Evolutionary conservation across 2,329 filamentous ascomycete species (phyloP), one percentile per base, ranked within the genome.

Genomic region (Fusarium sp.): DNA sequence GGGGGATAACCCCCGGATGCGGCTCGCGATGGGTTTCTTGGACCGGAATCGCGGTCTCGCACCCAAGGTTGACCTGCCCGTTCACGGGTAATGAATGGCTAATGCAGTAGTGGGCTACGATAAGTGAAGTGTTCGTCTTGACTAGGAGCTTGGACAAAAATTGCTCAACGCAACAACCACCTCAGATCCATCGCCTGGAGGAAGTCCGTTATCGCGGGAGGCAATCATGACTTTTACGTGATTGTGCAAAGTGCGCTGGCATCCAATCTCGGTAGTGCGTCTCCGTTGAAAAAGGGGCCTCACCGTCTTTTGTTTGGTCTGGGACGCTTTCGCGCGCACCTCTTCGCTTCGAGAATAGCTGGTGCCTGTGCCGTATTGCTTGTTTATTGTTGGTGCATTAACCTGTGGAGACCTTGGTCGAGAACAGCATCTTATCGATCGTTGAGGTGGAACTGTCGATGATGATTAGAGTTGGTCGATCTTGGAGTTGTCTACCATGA

Each of bases 301-400:
- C 66, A 69, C 66, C 66, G 66, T 70, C 66, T 69, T 69, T 69
- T 69, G 60, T 50, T 54, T 49, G 30, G 33, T 40, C 40, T 41
- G 25, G 47, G 27, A 25, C 35, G 43, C 23, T 35, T n/a, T 39
- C 22, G 35, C 27, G 52, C 45, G 47, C 50, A 62, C 51, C 60
- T 33, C 45, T 54, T n/a, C 54, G 46, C 49, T 49, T 60, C 53
- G 43, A 41, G 30, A 52, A 46, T 49, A 52, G 39, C 48, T 56
- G 39, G 35, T 45, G 17, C 52, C 41, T 32, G 56, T 55, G 62
- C 46, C 40, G 53, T 65, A 53, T 51, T 60, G 51, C 54, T 67
- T 63, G 62, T 57, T 57, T 68, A 45, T 51, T 49, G 49, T 56
- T 70, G 57, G 62, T 59, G 57, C 62, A 54, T 68, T 58, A 30